A percentile compares a stretch with the other conserved stretches of the same genome.
Evolutionary conservation across 2,329 filamentous ascomycete species (phyloP).

Genomic region (Paraconiothyrium sp.): DNA sequence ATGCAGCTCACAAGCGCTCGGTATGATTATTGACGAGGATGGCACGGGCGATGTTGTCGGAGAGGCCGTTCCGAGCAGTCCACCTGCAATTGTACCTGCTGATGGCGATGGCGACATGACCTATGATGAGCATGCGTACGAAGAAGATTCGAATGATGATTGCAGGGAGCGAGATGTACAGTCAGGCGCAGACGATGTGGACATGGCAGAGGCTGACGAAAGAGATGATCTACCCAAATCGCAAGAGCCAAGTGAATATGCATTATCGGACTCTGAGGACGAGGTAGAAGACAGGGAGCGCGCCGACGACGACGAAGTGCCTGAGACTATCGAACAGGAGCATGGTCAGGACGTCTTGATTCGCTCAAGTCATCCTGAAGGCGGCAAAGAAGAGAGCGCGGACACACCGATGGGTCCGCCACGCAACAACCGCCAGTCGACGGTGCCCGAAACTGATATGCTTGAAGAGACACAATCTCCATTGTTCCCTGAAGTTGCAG

Average conservation of each 20-base stretch:
- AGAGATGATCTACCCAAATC: slow-evolving; percentile 35
- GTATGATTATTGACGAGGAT: slow-evolving; percentile 20
- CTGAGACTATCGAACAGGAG: slow-evolving; percentile 35
- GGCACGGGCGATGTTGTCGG: slow-evolving; percentile 29
- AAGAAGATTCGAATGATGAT: slow-evolving; percentile 38
- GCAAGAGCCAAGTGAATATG: slow-evolving; percentile 21
- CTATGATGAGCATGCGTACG: slow-evolving; percentile 36
- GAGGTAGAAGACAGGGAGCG: slow-evolving; percentile 15
- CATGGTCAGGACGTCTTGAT: slow-evolving; percentile 22
- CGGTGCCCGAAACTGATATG: slow-evolving; percentile 46
- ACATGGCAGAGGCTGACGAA: slow-evolving; percentile 24
- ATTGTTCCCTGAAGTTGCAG: slow-evolving; percentile 25
- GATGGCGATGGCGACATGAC: slow-evolving; percentile 35
- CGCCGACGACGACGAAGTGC: slow-evolving; percentile 28
- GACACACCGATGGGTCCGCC: slow-evolving; percentile 13
- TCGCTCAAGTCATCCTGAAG: slow-evolving; percentile 18
- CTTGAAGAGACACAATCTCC: slow-evolving; percentile 46
- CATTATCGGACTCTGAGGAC: slow-evolving; percentile 6
- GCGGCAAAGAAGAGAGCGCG: slow-evolving; percentile 11
- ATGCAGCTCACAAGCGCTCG: slow-evolving; percentile 26
- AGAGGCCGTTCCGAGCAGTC: slow-evolving; percentile 50
- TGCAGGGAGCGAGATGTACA: slow-evolving; percentile 22
- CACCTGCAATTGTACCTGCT: slow-evolving; percentile 36
- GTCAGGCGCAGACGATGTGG: slow-evolving; percentile 26
- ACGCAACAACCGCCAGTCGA: slow-evolving; percentile 36